These are phyloP conservation scores for Beauveria sp. DNA, from an alignment of 2,329 filamentous ascomycete species.

Conservation along the genomic window DNA sequence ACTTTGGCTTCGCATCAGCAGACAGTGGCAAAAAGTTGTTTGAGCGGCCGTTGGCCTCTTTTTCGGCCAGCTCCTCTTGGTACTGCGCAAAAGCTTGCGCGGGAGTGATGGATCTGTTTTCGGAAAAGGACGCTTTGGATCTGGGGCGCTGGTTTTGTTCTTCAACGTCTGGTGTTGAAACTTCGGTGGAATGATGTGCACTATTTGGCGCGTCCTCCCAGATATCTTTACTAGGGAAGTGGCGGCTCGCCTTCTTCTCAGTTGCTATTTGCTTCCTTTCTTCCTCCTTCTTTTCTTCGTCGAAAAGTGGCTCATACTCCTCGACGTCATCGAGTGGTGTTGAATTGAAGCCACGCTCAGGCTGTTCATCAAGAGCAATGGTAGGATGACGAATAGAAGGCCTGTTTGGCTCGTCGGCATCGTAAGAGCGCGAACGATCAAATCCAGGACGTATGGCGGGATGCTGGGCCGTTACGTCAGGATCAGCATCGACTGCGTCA, in stretches of 20 bases:
- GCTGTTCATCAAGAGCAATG: constrained; percentile 49
- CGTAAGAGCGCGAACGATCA: constrained; percentile 28
- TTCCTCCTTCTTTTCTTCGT: constrained; percentile 60
- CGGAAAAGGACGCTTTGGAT: constrained; percentile 19
- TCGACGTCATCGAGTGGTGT: constrained; percentile 80
- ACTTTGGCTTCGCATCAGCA: constrained; percentile 29
- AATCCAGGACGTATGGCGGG: constrained; percentile 68
- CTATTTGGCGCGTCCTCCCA: constrained; percentile 96
- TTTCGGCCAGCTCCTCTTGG: constrained; percentile 42
- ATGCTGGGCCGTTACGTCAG: constrained; percentile 58
- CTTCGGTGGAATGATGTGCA: constrained; percentile 69
- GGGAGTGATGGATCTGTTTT: constrained; percentile 42
- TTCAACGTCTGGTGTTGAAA: constrained; percentile 62
- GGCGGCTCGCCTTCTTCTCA: constrained; percentile 50
- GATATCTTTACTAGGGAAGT: constrained; percentile 89
- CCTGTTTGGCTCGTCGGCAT: constrained; percentile 49
- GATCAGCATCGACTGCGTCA: constrained; percentile 75
- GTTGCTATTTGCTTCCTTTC: constrained; percentile 28
- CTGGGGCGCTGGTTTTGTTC: constrained; percentile 32
- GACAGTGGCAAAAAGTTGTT: constrained; percentile 22
- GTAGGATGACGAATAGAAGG: constrained; percentile 57
- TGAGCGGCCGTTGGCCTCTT: constrained; percentile 19
- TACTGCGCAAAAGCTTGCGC: constrained; percentile 58
- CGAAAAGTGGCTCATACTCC: constrained; percentile 92
- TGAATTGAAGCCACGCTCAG: constrained; percentile 44